Evolutionary conservation across 2,329 filamentous ascomycete species (phyloP).

Genomic region (Pseudocercospora vitis): DNA sequence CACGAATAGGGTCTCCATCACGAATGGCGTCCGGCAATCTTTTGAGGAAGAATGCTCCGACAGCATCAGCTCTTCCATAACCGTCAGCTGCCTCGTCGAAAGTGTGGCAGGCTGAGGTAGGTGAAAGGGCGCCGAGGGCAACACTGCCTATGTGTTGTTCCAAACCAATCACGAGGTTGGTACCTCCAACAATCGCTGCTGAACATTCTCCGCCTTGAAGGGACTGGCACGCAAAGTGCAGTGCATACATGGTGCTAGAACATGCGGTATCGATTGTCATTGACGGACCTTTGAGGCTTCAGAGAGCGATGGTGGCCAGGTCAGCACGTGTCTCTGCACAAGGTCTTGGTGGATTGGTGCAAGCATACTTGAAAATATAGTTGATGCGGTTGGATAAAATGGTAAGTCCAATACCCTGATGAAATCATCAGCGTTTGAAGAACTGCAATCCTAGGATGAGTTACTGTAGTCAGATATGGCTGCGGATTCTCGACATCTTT

Average conservation of each 20-base stretch:
- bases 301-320: conserved; percentile 24
- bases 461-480: too few relatives aligned
- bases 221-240: conserved; percentile 15
- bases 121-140: conserved; percentile 31
- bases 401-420: too few relatives aligned
- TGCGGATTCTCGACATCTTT: too few relatives aligned
- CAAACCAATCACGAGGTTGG: conserved; percentile 7
- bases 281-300: conserved; percentile 19
- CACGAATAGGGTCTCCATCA: conserved; percentile 30
- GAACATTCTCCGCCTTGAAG: conserved; percentile 9
- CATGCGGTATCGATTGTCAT: conserved; percentile 24
- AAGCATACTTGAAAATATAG: too few relatives aligned
- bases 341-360: too few relatives aligned
- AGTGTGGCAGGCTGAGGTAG: conserved; percentile 29
- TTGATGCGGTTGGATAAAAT: too few relatives aligned
- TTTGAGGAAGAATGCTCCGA: conserved; percentile 28
- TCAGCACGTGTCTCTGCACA: too few relatives aligned
- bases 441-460: too few relatives aligned
- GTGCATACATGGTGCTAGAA: conserved; percentile 13
- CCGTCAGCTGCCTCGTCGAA: conserved; percentile 47
- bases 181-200: conserved; percentile 12
- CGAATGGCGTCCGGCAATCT: conserved; percentile 7
- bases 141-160: not conserved
- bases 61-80: conserved; percentile 55
- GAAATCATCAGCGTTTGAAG: too few relatives aligned